Conservation (phyloP, 177 flowering plant genomes). For the Vitis hybrid region DNA sequence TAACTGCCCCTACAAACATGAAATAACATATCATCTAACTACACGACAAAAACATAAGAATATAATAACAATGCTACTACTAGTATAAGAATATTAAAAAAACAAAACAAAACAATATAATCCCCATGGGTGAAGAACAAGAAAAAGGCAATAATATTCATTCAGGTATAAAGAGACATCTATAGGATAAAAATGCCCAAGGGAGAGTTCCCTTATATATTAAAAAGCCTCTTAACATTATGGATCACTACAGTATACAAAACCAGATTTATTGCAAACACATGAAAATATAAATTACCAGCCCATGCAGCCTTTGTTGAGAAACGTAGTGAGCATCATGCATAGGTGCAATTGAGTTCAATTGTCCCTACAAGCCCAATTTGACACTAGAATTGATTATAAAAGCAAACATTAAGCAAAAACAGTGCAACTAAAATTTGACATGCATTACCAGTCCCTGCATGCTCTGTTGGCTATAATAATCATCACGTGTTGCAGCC, state of each 20-base stretch:
- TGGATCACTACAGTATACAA: no score
- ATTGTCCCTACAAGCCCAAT: conserved; percentile 20
- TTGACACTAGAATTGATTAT: background rate
- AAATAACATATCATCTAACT: background rate
- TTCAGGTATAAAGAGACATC: no score
- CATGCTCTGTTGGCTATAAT: conserved; percentile 9
- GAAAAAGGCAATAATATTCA: no score
- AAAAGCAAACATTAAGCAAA: background rate
- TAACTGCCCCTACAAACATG: conserved; percentile 6
- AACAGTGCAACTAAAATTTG: background rate
- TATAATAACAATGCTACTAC: background rate
- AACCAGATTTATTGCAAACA: no score
- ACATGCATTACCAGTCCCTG: conserved; percentile 17
- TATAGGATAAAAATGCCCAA: no score
- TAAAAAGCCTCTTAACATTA: no score
- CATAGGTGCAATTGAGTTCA: conserved; percentile 18
- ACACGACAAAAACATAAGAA: background rate
- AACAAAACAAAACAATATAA: no score
- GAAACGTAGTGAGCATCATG: conserved; percentile 15
- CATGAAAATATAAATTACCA: conserved; percentile 7
- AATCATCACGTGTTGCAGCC: conserved; percentile 19
- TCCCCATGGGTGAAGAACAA: no score
- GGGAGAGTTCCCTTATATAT: no score
- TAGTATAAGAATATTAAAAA: background rate
- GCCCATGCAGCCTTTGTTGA: conserved; percentile 21